Evolutionary conservation across 1,284 basidiomycete genomes (phyloP).

Genomic region (Trichosporon coremiiforme): DNA sequence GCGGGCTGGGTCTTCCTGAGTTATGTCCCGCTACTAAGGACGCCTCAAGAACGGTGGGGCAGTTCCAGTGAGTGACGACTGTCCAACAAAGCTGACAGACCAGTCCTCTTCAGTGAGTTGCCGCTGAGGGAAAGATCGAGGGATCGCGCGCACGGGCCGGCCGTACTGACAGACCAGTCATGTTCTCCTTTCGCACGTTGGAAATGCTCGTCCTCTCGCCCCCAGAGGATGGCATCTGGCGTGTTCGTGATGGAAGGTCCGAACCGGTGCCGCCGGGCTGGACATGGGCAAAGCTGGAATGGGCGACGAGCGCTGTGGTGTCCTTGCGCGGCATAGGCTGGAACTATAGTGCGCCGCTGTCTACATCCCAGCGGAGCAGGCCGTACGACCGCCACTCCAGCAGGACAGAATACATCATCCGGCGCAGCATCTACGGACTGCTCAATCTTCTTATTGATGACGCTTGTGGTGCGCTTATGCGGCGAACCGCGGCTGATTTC

Average conservation of each 20-base stretch:
- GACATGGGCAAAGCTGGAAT: constrained; percentile 46
- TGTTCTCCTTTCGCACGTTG: constrained; percentile 33
- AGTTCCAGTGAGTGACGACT: constrained; percentile 18
- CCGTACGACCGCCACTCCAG: constrained; percentile 41
- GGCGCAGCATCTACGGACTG: constrained; percentile 23
- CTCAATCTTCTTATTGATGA: constrained; percentile 4
- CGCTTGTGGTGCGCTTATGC: constrained; percentile 36
- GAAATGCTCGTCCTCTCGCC: constrained; percentile 46
- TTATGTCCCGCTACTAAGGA: constrained; percentile 25
- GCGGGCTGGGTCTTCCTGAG: constrained; percentile 31
- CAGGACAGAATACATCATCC: constrained; percentile 32
- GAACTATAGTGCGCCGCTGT: constrained; percentile 43
- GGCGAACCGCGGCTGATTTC: constrained; percentile 31
- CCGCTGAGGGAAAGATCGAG: background rate
- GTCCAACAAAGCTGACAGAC: background rate
- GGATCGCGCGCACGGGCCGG: background rate
- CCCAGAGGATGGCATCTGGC: constrained; percentile 42
- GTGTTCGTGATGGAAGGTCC: constrained; percentile 28
- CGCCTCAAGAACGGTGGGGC: constrained; percentile 42
- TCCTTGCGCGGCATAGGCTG: constrained; percentile 50
- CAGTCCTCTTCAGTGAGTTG: constrained; percentile 34
- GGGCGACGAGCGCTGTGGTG: constrained; percentile 43
- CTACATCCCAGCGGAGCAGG: constrained; percentile 29
- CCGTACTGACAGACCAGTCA: constrained; percentile 21
- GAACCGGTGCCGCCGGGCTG: constrained; percentile 45